These are phyloP conservation scores for Pugionium cornutum DNA, from an alignment of 345 rosid genomes.

Conservation along the genomic window DNA sequence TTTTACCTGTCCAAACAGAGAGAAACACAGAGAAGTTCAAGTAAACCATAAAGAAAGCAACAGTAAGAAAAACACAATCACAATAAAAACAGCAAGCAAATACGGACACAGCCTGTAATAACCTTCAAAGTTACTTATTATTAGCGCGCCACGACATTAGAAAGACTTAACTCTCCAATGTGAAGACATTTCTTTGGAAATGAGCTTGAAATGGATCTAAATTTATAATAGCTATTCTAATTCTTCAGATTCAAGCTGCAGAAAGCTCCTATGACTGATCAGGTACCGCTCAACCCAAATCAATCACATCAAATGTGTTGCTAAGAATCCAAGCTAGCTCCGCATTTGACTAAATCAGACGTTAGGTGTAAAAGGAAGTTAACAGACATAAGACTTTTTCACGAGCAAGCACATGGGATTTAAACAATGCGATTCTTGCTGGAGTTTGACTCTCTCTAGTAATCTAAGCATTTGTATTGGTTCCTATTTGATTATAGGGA, in stretches of 20 bases:
- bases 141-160: not conserved
- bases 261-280: constrained; percentile 22
- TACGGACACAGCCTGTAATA: not conserved
- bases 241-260: not conserved
- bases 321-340: not conserved
- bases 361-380: constrained; percentile 17
- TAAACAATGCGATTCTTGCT: constrained; percentile 19
- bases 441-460: constrained; percentile 27
- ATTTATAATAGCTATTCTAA: not conserved
- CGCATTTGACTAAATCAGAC: constrained; percentile 29
- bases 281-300: not conserved
- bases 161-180: not conserved
- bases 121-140: not conserved
- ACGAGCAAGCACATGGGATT: constrained; percentile 31
- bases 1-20: constrained; percentile 51
- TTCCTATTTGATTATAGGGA: constrained; percentile 6
- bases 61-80: constrained; percentile 1
- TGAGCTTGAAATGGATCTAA: not conserved
- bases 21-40: not conserved
- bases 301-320: not conserved
- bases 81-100: not conserved
- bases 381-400: constrained; percentile 25
- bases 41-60: constrained; percentile 19
- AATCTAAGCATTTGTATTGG: constrained; percentile 9
- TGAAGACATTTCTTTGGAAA: not conserved